Percentiles rank a stretch among this genome's conserved stretches.
phyloP scores from a whole-genome alignment of 169 alveolate genomes.

The Prorocentrum cordatum region DNA sequence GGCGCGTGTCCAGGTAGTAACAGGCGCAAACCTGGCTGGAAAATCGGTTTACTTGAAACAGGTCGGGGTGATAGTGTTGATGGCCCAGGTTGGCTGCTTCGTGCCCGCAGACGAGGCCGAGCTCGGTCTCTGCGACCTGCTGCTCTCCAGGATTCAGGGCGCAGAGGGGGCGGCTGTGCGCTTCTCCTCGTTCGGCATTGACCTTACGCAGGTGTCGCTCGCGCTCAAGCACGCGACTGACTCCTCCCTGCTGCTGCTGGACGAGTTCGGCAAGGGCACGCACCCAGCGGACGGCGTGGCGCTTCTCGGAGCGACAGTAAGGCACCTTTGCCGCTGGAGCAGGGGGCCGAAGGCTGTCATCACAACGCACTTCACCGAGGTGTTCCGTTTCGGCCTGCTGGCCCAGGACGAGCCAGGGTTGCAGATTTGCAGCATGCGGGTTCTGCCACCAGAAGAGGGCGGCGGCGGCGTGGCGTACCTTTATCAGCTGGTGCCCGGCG shows the following conservation, averaged over 20 bases:
- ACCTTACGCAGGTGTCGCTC: not conserved
- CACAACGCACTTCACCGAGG: constrained; percentile 60
- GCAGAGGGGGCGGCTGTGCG: constrained; percentile 2
- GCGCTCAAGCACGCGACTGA: constrained; percentile 43
- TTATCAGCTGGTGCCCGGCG: constrained; percentile 24
- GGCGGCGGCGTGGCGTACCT: constrained; percentile 3
- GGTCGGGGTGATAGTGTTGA: constrained; percentile 18
- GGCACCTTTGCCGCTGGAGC: constrained; percentile 1
- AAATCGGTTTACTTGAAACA: constrained; percentile 60
- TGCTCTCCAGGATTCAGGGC: constrained; percentile 15
- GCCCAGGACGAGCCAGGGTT: not conserved
- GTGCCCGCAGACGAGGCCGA: constrained; percentile 58
- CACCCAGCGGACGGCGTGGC: constrained; percentile 67
- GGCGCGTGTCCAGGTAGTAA: constrained; percentile 23
- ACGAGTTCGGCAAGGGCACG: constrained; percentile 61
- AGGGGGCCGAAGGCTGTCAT: not conserved
- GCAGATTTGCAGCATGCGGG: constrained; percentile 30
- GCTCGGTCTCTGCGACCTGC: constrained; percentile 42
- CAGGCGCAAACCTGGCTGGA: constrained; percentile 59
- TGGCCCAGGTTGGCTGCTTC: constrained; percentile 45
- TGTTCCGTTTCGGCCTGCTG: constrained; percentile 28
- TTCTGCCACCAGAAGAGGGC: constrained; percentile 4
- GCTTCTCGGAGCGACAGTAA: constrained; percentile 22
- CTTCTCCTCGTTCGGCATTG: constrained; percentile 23
- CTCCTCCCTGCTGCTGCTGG: constrained; percentile 36